Percentiles rank a stretch among this genome's conserved stretches.
Conservation (phyloP, 2,329 filamentous ascomycete genomes). For the Diaporthe citri region DNA sequence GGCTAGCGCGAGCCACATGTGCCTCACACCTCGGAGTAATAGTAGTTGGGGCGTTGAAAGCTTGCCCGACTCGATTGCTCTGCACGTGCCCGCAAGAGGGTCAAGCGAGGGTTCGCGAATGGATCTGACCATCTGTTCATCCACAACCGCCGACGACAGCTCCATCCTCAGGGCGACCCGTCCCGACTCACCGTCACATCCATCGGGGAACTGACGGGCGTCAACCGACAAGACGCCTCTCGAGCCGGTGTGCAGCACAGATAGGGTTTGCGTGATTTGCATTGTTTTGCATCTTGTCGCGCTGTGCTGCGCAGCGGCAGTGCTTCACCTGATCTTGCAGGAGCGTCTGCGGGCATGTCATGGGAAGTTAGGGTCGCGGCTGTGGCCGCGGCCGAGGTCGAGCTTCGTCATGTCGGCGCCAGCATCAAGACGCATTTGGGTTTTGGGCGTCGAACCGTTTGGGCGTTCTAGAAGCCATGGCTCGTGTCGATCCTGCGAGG, state of each 20-base stretch:
- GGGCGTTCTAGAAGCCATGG: conserved; percentile 19
- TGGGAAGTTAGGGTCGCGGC: neutral
- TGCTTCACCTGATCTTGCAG: conserved; percentile 22
- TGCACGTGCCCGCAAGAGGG: conserved; percentile 14
- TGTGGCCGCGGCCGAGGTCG: conserved; percentile 5
- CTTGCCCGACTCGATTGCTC: neutral
- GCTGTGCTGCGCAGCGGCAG: neutral
- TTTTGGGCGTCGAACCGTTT: neutral
- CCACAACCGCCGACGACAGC: neutral
- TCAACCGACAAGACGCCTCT: neutral
- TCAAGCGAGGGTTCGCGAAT: neutral
- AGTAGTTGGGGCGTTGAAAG: conserved; percentile 16
- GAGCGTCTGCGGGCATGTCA: neutral
- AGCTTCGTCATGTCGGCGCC: conserved; percentile 6
- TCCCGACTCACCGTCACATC: conserved; percentile 26
- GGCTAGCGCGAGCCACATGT: neutral
- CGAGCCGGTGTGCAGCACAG: conserved; percentile 13
- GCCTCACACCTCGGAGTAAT: conserved; percentile 18
- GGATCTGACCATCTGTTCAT: conserved; percentile 30
- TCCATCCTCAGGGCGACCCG: conserved; percentile 16
- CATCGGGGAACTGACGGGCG: conserved; percentile 12
- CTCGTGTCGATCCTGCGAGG: conserved; percentile 19
- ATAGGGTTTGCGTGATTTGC: conserved; percentile 31
- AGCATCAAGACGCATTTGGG: neutral
- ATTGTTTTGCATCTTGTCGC: neutral